These are phyloP conservation scores for Cydonia oblonga DNA, from an alignment of 331 rosid genomes.

Conservation along the genomic window DNA sequence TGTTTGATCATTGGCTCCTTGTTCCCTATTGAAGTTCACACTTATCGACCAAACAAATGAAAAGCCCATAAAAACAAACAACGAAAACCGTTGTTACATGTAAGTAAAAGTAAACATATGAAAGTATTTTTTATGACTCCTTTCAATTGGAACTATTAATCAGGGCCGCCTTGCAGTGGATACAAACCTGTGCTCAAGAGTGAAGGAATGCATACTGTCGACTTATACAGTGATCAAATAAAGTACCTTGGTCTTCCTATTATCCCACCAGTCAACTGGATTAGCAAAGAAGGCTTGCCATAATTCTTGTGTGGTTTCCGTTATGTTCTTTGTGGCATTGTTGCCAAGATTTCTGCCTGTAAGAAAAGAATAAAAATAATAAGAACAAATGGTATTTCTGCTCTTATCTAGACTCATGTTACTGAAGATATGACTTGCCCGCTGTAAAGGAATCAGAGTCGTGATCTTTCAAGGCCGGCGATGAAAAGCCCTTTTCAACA, in stretches of 20 bases:
- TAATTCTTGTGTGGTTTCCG: slow-evolving; percentile 49
- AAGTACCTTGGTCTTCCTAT: slow-evolving; percentile 70
- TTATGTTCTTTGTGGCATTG: slow-evolving; percentile 22
- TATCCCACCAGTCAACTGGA: slow-evolving; percentile 99
- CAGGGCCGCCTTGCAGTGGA: background rate
- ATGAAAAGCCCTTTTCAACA: slow-evolving; percentile 38
- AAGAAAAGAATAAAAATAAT: background rate
- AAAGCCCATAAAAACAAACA: background rate
- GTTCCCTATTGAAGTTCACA: background rate
- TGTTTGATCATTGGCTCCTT: background rate
- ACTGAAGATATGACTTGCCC: slow-evolving; percentile 33
- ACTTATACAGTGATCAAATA: background rate
- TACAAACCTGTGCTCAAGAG: background rate
- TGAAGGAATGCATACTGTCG: background rate
- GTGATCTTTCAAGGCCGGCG: slow-evolving; percentile 23
- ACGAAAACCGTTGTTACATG: background rate
- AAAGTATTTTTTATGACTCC: background rate
- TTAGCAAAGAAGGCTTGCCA: slow-evolving; percentile 95
- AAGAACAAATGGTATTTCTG: background rate
- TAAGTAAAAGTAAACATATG: background rate
- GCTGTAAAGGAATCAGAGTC: slow-evolving; percentile 33
- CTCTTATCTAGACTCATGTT: background rate
- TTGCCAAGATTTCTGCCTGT: slow-evolving; percentile 41
- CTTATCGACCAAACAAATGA: background rate
- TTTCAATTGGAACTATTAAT: background rate